phyloP scores from a whole-genome alignment of 208 protist genomes.

The Trypanosoma mega region DNA sequence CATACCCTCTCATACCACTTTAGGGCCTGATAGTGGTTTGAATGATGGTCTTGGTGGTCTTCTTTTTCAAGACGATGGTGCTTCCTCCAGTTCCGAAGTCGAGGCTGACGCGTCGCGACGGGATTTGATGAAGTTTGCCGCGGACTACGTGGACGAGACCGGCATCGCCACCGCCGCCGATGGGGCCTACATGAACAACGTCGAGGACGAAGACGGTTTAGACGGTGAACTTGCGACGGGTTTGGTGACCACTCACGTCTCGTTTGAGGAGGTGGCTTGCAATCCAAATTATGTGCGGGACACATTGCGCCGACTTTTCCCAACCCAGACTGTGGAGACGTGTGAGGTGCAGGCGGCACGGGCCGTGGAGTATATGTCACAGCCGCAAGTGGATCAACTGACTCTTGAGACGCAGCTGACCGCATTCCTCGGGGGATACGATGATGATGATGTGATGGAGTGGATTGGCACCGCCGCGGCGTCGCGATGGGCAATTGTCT shows the following conservation, averaged over 20 bases:
- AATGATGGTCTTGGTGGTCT: conserved; percentile 21
- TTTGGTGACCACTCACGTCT: conserved; percentile 30
- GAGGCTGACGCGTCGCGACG: conserved; percentile 23
- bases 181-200: conserved; percentile 36
- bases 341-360: conserved; percentile 58
- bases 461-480: conserved; percentile 74
- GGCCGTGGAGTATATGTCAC: conserved; percentile 65
- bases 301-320: conserved; percentile 76
- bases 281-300: conserved; percentile 83
- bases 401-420: conserved; percentile 88
- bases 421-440: conserved; percentile 79
- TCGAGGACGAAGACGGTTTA: conserved; percentile 15
- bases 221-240: conserved; percentile 7
- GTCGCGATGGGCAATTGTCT: conserved; percentile 82
- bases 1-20: too few relatives aligned
- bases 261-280: conserved; percentile 83
- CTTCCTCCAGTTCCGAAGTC: conserved; percentile 14
- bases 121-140: conserved; percentile 56
- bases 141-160: conserved; percentile 18
- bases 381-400: conserved; percentile 54
- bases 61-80: conserved; percentile 8
- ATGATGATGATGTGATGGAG: conserved; percentile 73
- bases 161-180: conserved; percentile 29
- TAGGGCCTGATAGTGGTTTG: too few relatives aligned
- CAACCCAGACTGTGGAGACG: conserved; percentile 52